These are phyloP conservation scores for Penicillium pulvis DNA, from an alignment of 495 filamentous ascomycete species.

Conservation along the genomic window DNA sequence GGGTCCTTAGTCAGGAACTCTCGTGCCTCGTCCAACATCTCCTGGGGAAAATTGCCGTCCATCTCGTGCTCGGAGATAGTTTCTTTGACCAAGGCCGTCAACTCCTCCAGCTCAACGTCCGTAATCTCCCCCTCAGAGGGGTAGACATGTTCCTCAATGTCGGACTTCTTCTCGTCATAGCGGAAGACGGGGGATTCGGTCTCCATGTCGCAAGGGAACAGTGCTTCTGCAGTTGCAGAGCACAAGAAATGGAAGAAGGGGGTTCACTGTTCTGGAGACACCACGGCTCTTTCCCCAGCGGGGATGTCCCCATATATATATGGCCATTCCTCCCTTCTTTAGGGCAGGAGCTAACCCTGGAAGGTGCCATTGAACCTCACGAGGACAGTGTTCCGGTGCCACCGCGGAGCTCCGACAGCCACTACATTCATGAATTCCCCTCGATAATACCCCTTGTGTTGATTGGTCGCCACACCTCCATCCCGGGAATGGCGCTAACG, in stretches of 20 bases:
- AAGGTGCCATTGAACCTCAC: too few species aligned
- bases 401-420: conserved; percentile 6
- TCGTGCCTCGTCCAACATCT: conserved; percentile 6
- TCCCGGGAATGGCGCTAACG: background rate
- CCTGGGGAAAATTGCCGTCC: conserved; percentile 8
- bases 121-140: background rate
- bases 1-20: conserved; percentile 5
- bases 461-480: conserved; percentile 3
- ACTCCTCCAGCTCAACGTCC: conserved; percentile 1
- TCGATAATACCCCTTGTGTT: background rate
- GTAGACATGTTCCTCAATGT: conserved; percentile 1
- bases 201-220: background rate
- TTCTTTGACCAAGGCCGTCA: conserved; percentile 3
- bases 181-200: background rate
- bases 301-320: background rate
- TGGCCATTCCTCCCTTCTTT: background rate
- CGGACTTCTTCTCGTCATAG: conserved; percentile 4
- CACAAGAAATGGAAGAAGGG: background rate
- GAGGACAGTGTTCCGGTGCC: background rate
- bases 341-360: background rate
- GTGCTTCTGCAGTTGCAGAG: conserved; percentile 3
- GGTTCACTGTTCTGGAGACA: background rate
- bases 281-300: background rate
- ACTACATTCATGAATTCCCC: background rate
- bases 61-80: conserved; percentile 6